Evolutionary conservation across 2,329 filamentous ascomycete species (phyloP), one percentile per base, ranked within the genome.

Genomic region (Diatrype stigma): DNA sequence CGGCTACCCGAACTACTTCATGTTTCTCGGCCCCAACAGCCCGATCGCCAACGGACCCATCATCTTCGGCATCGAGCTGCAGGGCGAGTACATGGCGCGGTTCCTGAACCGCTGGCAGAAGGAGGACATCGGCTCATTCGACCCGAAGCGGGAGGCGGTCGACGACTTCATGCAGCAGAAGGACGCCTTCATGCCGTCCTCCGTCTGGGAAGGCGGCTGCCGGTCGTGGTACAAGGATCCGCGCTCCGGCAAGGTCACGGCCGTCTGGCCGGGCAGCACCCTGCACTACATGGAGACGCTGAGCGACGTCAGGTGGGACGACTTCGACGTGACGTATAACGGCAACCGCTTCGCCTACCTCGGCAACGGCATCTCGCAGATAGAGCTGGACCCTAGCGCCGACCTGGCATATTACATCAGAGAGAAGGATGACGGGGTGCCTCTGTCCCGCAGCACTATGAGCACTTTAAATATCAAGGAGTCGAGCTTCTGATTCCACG

Each of bases 281-380:
- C 62, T 80, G n/a, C 75, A 79, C 59, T 77, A 74, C 54, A 71
- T 79, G 44, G 73, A 79, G 56, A 70, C 71, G 6, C 56, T 80
- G 42, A 66, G 66, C 50, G 70, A 78, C 44, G 60, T 73, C 1
- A 65, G 76, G 0, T 62, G 67, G 37, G 76, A 80, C 34, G 77
- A 80, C 55, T 73, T 71, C 61, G 70, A 77, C 6, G 60, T 77
- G 22, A 67, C 51, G 40, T 69, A 70, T 46, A 55, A 58, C 2
- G 67, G 66, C 12, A 74, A 73, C 56, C 50, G 65, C 3, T 70
- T 75, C 48, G 54, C 63, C 1, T 74, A 67, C 64, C 48, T 75
- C 23, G 72, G 71, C 2, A 74, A 73, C 58, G 73, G 75, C 2
- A 69, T 69, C 54, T 75, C 71, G 19, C 67, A 70, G 52, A 67